Conservation (phyloP, 2,329 filamentous ascomycete species). For the Exophiala calicioides region DNA sequence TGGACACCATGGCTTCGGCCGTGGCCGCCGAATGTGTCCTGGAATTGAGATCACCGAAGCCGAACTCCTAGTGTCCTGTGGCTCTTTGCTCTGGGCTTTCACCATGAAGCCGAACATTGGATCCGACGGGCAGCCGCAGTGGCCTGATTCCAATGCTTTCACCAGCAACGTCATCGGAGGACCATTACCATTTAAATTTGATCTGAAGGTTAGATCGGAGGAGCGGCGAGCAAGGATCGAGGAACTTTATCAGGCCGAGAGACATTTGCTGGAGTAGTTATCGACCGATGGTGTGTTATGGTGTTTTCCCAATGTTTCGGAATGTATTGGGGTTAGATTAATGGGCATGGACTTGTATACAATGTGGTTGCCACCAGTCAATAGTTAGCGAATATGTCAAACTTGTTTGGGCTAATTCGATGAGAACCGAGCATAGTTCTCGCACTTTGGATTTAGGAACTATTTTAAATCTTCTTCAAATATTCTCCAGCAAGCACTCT, state of each 20-base stretch:
- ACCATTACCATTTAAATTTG: constrained; percentile 33
- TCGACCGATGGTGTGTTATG: too few relatives aligned
- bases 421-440: too few relatives aligned
- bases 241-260: too few relatives aligned
- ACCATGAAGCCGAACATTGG: constrained; percentile 30
- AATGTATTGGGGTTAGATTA: too few relatives aligned
- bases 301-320: too few relatives aligned
- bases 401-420: too few relatives aligned
- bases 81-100: constrained; percentile 32
- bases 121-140: constrained; percentile 29
- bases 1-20: constrained; percentile 33
- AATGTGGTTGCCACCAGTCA: too few relatives aligned
- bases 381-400: too few relatives aligned
- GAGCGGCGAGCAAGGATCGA: constrained; percentile 29
- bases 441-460: too few relatives aligned
- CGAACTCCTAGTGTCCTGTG: constrained; percentile 32
- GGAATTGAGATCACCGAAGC: constrained; percentile 33
- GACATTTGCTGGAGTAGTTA: too few relatives aligned
- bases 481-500: constrained; percentile 40
- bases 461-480: constrained; percentile 5
- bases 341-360: too few relatives aligned
- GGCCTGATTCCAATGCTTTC: constrained; percentile 28
- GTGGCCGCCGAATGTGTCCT: constrained; percentile 34
- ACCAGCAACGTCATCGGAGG: constrained; percentile 32
- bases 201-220: constrained; percentile 29